Evolutionary conservation across 2,329 filamentous ascomycete species (phyloP).

Genomic region (Westerdykella ornata): DNA sequence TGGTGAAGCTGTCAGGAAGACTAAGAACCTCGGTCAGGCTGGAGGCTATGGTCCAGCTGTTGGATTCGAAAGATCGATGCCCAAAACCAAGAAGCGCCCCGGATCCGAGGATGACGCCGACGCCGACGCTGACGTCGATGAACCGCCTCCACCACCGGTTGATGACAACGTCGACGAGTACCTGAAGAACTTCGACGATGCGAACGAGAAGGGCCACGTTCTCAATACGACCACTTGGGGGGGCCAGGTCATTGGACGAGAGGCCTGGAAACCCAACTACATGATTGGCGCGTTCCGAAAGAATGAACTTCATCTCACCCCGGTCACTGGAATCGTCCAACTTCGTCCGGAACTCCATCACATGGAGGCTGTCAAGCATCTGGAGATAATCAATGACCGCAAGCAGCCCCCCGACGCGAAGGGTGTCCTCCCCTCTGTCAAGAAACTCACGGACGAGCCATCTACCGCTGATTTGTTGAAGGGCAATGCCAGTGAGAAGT

Average conservation of each 20-base stretch:
- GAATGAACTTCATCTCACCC: conserved; percentile 78
- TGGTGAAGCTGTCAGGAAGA: conserved; percentile 64
- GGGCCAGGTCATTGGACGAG: conserved; percentile 65
- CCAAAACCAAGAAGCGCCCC: conserved; percentile 14
- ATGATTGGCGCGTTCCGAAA: conserved; percentile 89
- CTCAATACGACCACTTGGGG: conserved; percentile 77
- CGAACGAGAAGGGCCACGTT: conserved; percentile 63
- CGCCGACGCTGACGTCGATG: conserved; percentile 6
- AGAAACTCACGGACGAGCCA: conserved; percentile 65
- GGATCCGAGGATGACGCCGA: conserved; percentile 9
- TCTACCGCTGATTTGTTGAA: conserved; percentile 55
- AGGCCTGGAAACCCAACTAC: conserved; percentile 66
- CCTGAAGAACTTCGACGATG: conserved; percentile 49
- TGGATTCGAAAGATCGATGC: conserved; percentile 38
- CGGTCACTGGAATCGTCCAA: conserved; percentile 74
- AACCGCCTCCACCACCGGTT: conserved; percentile 47
- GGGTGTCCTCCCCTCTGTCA: conserved; percentile 81
- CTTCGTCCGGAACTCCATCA: conserved; percentile 90
- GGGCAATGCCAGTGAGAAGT: conserved; percentile 72
- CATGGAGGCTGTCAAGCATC: conserved; percentile 74
- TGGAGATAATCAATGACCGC: conserved; percentile 49
- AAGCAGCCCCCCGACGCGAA: conserved; percentile 49
- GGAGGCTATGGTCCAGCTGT: conserved; percentile 42
- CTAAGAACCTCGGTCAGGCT: conserved; percentile 39
- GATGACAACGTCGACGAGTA: conserved; percentile 58